Conservation (phyloP, 768 basidiomycete genomes). For the Lactarius evosmus region DNA sequence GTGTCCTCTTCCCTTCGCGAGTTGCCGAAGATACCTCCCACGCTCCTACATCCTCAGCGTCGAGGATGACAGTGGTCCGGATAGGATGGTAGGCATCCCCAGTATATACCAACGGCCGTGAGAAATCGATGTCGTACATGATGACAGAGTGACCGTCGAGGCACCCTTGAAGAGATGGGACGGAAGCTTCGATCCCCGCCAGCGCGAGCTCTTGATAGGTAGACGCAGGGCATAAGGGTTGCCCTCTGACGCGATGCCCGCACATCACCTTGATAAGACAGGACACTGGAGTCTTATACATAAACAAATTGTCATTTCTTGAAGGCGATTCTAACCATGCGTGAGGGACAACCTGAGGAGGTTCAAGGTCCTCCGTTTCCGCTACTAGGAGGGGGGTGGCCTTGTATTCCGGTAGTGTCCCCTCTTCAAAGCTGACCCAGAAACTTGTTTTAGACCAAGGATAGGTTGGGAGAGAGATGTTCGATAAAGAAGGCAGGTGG, state of each 20-base stretch:
- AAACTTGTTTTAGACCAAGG: constrained; percentile 55
- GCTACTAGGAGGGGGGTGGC: background rate
- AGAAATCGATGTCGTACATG: constrained; percentile 46
- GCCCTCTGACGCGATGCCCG: constrained; percentile 52
- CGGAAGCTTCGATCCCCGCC: constrained; percentile 43
- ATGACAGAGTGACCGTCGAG: constrained; percentile 37
- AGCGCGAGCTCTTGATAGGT: constrained; percentile 58
- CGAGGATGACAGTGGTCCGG: constrained; percentile 40
- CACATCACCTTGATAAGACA: constrained; percentile 44
- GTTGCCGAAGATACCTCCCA: constrained; percentile 49
- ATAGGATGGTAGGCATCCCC: constrained; percentile 36
- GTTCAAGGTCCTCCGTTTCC: constrained; percentile 19
- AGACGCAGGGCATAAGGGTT: constrained; percentile 61
- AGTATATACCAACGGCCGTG: constrained; percentile 52
- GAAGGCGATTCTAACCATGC: constrained; percentile 35
- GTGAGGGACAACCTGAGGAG: constrained; percentile 38
- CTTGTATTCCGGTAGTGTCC: background rate
- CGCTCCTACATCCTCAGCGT: constrained; percentile 37
- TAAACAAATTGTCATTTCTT: constrained; percentile 38
- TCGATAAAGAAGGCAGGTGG: constrained; percentile 39
- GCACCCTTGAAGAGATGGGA: constrained; percentile 33
- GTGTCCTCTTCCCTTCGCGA: constrained; percentile 36
- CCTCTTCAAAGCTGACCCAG: constrained; percentile 51
- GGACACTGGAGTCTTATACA: constrained; percentile 53
- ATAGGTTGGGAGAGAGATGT: constrained; percentile 59